These are phyloP conservation scores for Craspedostauros australis DNA, from an alignment of 108 stramenopile species.

Conservation along the genomic window DNA sequence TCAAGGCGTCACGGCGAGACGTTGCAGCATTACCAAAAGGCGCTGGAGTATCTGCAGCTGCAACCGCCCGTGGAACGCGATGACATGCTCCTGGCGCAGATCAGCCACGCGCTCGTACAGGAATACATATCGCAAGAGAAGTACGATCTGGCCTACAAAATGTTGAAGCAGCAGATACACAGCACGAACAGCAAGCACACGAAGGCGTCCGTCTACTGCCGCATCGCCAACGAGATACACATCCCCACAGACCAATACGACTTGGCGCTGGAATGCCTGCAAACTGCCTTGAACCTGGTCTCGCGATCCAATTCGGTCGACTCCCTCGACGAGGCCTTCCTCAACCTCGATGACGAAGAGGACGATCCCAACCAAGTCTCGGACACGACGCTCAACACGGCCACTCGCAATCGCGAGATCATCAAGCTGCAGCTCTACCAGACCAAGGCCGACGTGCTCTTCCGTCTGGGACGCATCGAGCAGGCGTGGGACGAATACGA, in stretches of 20 bases:
- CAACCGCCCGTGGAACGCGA: constrained; percentile 13
- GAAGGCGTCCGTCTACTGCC: constrained; percentile 12
- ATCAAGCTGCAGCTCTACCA: constrained; percentile 12
- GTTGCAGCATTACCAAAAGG: constrained; percentile 21
- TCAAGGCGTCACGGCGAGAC: constrained; percentile 18
- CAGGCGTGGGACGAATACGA: constrained; percentile 21
- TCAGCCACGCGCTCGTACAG: constrained; percentile 16
- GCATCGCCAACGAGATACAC: constrained; percentile 27
- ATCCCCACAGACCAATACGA: constrained; percentile 9
- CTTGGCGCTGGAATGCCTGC: constrained; percentile 17
- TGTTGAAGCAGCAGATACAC: constrained; percentile 5
- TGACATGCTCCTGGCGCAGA: constrained; percentile 14
- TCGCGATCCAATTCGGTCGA: too few species aligned
- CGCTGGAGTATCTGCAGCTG: constrained; percentile 14
- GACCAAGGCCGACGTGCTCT: constrained; percentile 29
- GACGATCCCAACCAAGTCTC: not conserved
- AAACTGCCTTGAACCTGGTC: constrained; percentile 12
- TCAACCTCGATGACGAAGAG: not conserved
- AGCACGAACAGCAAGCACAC: constrained; percentile 9
- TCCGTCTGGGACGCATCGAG: constrained; percentile 19
- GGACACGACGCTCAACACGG: too few species aligned
- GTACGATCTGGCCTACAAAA: constrained; percentile 13
- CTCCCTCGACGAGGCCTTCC: not conserved
- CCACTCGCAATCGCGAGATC: not conserved
- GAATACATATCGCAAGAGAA: constrained; percentile 25